Evolutionary conservation across 345 rosid species (phyloP), one percentile per base, ranked within the genome.

Genomic region (Ceriops decandra): DNA sequence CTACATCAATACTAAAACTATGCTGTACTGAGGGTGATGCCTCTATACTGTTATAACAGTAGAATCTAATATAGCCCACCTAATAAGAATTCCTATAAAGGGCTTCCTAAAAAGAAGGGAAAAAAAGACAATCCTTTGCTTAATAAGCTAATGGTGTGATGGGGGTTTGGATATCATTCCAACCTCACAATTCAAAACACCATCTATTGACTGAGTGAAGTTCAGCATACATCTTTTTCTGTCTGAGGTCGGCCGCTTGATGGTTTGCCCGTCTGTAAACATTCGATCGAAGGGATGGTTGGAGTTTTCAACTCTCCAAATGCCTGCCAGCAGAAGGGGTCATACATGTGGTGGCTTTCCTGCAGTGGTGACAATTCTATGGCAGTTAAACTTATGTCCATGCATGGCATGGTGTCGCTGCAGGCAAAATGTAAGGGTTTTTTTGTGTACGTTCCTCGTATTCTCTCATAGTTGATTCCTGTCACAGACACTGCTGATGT

Each of bases 281-380:
- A 95, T 62, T 72, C 85, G 9, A 95, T 88, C 5, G 99, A 98
- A 51, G 98, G 99, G 67, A 77, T 80, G 0, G 93, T 88, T 15
- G 96, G 90, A 32, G 95, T 86, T 68, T 70, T 87, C 64, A 90
- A 74, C 85, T 79, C 81, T 69, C 99, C 99, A 35, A 82, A 95
- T 5, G 96, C 82, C 82, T 90, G 86, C 98, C 98, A 95, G 76
- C 98, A 95, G 85, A 80, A 91, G 27, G 99, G 96, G 64, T 87
- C 81, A 64, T 80, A 91, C 74, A 91, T 77, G 75, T 85, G 99
- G 81, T 91, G 88, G 22, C 53, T 62, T 73, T 84, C 87, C 73
- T 88, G 92, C 63, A 77, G 28, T 64, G 98, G 99, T 64, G 84
- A 85, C 32, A 91, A 82, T 80, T 91, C 75, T 60, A 91, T 88